These are phyloP conservation scores for Xylaria longipes DNA, from an alignment of 495 filamentous ascomycete species.

Conservation along the genomic window DNA sequence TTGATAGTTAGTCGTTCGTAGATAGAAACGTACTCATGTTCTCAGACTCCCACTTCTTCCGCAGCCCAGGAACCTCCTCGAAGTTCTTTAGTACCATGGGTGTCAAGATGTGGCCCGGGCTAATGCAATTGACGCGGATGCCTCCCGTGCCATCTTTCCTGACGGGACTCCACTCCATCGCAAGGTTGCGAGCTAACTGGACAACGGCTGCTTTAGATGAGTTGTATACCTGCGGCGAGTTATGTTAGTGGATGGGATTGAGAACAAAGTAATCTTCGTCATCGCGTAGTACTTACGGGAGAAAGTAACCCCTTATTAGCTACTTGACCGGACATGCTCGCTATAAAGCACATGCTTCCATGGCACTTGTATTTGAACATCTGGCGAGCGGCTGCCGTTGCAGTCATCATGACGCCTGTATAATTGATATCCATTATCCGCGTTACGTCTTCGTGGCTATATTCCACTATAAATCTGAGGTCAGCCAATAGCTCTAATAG, in stretches of 20 bases:
- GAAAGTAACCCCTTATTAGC: conserved; percentile 74
- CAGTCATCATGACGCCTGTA: conserved; percentile 78
- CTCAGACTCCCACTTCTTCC: conserved; percentile 67
- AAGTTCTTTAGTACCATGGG: conserved; percentile 75
- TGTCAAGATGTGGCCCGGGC: conserved; percentile 74
- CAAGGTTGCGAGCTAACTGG: conserved; percentile 66
- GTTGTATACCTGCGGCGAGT: conserved; percentile 61
- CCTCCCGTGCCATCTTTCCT: conserved; percentile 52
- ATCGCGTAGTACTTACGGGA: conserved; percentile 44
- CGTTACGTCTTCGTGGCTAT: conserved; percentile 69
- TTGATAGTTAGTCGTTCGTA: neutral
- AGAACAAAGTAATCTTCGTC: neutral
- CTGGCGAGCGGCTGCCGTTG: conserved; percentile 72
- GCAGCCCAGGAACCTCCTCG: conserved; percentile 64
- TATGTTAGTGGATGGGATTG: neutral
- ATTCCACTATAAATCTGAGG: conserved; percentile 53
- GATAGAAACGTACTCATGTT: conserved; percentile 60
- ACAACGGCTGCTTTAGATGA: conserved; percentile 73
- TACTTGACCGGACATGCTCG: conserved; percentile 74
- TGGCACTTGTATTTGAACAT: conserved; percentile 76
- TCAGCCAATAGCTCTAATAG: neutral
- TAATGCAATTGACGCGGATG: conserved; percentile 71
- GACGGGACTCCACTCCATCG: conserved; percentile 72
- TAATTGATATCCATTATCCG: conserved; percentile 79
- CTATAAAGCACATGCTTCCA: conserved; percentile 76